Evolutionary conservation across 2,329 filamentous ascomycete genomes (phyloP), one percentile per base, ranked within the genome.

Genomic region (Colletotrichum godetiae): DNA sequence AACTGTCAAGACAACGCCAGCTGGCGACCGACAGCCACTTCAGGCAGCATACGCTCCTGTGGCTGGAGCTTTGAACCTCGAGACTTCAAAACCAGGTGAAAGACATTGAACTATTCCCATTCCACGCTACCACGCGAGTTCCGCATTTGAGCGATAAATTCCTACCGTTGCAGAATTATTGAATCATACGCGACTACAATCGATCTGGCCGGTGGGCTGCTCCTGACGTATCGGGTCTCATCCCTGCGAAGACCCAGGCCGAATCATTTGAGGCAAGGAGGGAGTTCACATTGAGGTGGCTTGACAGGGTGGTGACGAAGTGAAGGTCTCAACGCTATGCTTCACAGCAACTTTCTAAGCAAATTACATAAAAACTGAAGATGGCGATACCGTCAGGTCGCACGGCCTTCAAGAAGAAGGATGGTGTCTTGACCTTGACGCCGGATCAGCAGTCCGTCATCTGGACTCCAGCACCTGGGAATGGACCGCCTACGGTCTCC

Each of bases 381-480:
- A 92, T 92, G 91, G 84, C 88, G 33, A 82, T 88, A 75, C 91
- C 90, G 65, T 89, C 87, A 77, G 94, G 92, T 73, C 90, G 89
- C 75, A 92, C 93, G 65, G 87, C 92, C 72, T 98, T 97, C 88
- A 98, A 98, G 86, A 99, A 98, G 87, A 97, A 97, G 84, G 94
- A 98, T 86, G 97, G 97, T 81, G 90, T 90, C 74, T 86, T 99
- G 79, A 90, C 91, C 31, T 87, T 98, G 77, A 91, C 93, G 19
- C 86, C 89, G 69, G 94, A 98, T 82, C 88, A 91, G 78, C 90
- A 90, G 79, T 91, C 88, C 49, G 90, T 98, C 74, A 92, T 91
- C 81, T 99, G 96, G 96, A 94, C 91, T 37, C 93, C 95, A 11
- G 87, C 90, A 67, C 88, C 88, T 58, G 88, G 90, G 42, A 88